Percentiles rank a stretch among this genome's conserved stretches.
These are phyloP conservation scores for Dissophora ornata DNA, from an alignment of 192 early-diverging fungal species.

Conservation along the genomic window DNA sequence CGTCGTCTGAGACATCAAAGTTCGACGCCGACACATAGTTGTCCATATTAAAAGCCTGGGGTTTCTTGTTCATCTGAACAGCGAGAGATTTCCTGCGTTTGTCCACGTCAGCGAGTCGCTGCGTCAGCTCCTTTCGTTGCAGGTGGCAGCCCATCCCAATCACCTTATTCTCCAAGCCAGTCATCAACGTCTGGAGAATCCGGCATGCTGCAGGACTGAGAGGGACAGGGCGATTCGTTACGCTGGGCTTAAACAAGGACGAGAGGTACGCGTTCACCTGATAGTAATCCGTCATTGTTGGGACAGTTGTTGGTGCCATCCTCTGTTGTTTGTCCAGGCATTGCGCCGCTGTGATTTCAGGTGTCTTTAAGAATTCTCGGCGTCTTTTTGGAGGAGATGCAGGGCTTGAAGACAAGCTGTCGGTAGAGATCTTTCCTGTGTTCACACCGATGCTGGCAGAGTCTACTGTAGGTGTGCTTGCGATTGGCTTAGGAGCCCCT, in stretches of 20 bases:
- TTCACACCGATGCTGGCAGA: too few relatives aligned
- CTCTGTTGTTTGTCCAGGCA: too few relatives aligned
- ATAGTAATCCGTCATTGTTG: slow-evolving; percentile 27
- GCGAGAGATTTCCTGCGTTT: background rate
- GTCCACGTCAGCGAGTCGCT: background rate
- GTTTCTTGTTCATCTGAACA: background rate
- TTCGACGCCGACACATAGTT: background rate
- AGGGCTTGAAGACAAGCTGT: too few relatives aligned
- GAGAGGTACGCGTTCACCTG: slow-evolving; percentile 31
- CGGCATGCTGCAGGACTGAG: slow-evolving; percentile 10
- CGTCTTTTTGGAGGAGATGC: too few relatives aligned
- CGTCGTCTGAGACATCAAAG: background rate
- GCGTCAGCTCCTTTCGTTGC: slow-evolving; percentile 22
- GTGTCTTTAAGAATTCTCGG: too few relatives aligned
- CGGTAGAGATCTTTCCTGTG: too few relatives aligned
- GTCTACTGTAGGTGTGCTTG: background rate
- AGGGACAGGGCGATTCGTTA: background rate
- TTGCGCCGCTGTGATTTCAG: too few relatives aligned
- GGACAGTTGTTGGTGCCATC: too few relatives aligned
- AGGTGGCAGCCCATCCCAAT: slow-evolving; percentile 37
- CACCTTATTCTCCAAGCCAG: slow-evolving; percentile 24
- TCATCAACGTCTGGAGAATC: slow-evolving; percentile 26
- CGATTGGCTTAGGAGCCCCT: background rate
- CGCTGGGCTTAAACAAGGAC: background rate
- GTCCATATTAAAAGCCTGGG: background rate